Conservation (phyloP, 2,329 filamentous ascomycete genomes). For the Fusarium illudens region DNA sequence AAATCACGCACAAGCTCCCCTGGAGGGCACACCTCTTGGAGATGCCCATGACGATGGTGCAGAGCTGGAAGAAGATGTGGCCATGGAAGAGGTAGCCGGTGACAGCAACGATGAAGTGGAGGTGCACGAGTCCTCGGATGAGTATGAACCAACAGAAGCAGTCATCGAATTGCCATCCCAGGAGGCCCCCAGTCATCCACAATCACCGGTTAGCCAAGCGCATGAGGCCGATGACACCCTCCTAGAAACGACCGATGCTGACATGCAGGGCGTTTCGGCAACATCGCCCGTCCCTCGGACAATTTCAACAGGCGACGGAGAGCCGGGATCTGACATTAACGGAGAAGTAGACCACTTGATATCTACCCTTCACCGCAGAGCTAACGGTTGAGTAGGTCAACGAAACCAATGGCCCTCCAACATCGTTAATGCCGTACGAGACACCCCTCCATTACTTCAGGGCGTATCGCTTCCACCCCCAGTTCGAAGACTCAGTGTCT, state of each 20-base stretch:
- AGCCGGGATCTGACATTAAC: conserved; percentile 38
- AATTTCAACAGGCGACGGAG: conserved; percentile 44
- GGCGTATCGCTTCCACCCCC: conserved; percentile 88
- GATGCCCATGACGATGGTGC: neutral
- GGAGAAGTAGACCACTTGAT: conserved; percentile 56
- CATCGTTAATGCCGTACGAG: conserved; percentile 70
- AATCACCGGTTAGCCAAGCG: conserved; percentile 9
- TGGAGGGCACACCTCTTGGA: neutral
- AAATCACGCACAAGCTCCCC: neutral
- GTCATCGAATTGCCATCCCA: conserved; percentile 24
- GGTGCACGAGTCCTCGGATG: conserved; percentile 53
- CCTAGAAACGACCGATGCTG: conserved; percentile 42
- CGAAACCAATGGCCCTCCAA: conserved; percentile 12
- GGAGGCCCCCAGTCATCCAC: conserved; percentile 5
- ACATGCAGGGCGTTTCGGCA: conserved; percentile 36
- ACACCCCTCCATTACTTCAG: conserved; percentile 85
- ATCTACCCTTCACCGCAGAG: conserved; percentile 9
- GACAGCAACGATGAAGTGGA: conserved; percentile 41
- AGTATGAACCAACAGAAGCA: conserved; percentile 65
- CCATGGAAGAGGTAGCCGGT: conserved; percentile 36
- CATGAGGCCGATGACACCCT: conserved; percentile 32
- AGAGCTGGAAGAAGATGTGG: conserved; percentile 32
- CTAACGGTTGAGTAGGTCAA: conserved; percentile 38
- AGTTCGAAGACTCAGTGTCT: conserved; percentile 72
- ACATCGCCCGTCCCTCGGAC: conserved; percentile 39